phyloP scores from a whole-genome alignment of 2,329 filamentous ascomycete genomes.

The Phaeosphaeriaceae sp. region DNA sequence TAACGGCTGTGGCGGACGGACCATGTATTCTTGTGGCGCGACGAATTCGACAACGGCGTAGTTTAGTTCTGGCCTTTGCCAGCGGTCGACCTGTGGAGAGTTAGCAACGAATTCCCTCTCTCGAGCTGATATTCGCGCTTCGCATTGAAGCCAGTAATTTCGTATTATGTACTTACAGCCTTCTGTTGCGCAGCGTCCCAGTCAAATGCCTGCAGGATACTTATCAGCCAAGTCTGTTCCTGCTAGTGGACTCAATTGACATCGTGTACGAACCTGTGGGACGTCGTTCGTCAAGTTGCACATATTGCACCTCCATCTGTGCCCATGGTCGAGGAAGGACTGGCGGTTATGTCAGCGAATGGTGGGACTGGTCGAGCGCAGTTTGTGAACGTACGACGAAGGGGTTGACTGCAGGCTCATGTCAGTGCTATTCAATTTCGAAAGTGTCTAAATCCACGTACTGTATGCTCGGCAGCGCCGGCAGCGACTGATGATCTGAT shows the following conservation, averaged over 20 bases:
- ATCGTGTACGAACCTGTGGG: slow-evolving; percentile 65
- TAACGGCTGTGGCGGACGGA: slow-evolving; percentile 87
- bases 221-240: slow-evolving; percentile 3
- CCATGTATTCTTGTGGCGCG: slow-evolving; percentile 99
- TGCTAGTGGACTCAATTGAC: neutral
- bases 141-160: neutral
- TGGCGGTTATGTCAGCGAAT: slow-evolving; percentile 8
- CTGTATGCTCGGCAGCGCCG: slow-evolving; percentile 88
- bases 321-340: slow-evolving; percentile 91
- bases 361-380: neutral
- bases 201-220: slow-evolving; percentile 73
- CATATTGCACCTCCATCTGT: slow-evolving; percentile 99
- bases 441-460: neutral
- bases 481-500: slow-evolving; percentile 97
- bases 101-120: neutral
- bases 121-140: neutral
- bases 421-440: slow-evolving; percentile 61
- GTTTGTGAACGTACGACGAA: slow-evolving; percentile 67
- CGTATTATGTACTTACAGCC: slow-evolving; percentile 59
- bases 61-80: slow-evolving; percentile 92
- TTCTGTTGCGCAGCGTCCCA: slow-evolving; percentile 95
- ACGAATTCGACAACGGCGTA: slow-evolving; percentile 97
- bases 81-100: slow-evolving; percentile 66
- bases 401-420: slow-evolving; percentile 87
- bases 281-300: slow-evolving; percentile 99